Evolutionary conservation across 441 rosid genomes (phyloP), one percentile per base, ranked within the genome.

Genomic region (Raphanus hybrid): DNA sequence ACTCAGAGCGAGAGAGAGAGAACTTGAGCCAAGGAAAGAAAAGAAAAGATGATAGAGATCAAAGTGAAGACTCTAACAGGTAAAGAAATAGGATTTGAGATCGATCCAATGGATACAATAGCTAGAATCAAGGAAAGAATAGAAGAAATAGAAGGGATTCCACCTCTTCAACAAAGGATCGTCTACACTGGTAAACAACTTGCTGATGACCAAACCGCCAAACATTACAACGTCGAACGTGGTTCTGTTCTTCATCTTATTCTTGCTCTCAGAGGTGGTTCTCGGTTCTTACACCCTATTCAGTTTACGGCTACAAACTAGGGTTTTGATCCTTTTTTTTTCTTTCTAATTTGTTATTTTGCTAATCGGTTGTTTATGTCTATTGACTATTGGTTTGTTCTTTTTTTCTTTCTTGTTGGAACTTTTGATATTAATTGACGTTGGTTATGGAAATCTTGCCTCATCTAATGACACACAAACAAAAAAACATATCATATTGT

Each of bases 211-310:
- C 6, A 60, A 67, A 75, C 78, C 39, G 69, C 68, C 23, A 67
- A 32, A 60, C 18, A 68, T 75, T 75, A 68, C 68, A 60, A 60
- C 27, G 10, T 75, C 0, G 10, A 60, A 48, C 0, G 9, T 48
- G 63, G 74, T 48, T 60, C n/a, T 48, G 15, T 14, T 59, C 27
- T 75, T 68, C 63, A 75, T 75, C 73, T 68, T 35, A 62, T 60
- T 75, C 67, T 75, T 45, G 71, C 77, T 54, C 34, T 65, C 41
- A 23, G 58, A 55, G 77, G 77, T 55, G 77, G 77, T 10, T 68
- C 3, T 32, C 11, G 55, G 10, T 16, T 54, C 59, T 54, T 15
- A 15, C 16, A 54, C 59, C 9, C 3, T 11, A 1, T 52, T 26
- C 29, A 3, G 37, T 66, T 26, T 27, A 58, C 34, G 34, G 14